phyloP scores from a whole-genome alignment of 78 protist species.

The Dictyostelium capitatum region DNA sequence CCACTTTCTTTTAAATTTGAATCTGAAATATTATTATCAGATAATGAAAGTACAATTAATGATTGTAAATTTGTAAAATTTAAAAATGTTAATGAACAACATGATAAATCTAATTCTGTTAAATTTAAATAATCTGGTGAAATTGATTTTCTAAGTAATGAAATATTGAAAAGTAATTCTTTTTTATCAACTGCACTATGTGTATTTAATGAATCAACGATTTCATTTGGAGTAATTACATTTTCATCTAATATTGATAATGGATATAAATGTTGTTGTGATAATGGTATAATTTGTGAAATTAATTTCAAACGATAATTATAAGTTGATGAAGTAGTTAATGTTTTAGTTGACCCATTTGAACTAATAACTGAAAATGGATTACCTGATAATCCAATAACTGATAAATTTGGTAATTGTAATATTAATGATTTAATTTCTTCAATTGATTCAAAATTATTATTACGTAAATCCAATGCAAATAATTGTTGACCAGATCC shows the following conservation, averaged over 20 bases:
- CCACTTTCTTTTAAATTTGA: conserved; percentile 29
- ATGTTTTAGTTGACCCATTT: background rate
- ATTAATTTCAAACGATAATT: conserved; percentile 49
- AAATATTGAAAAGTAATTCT: conserved; percentile 31
- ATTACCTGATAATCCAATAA: conserved; percentile 59
- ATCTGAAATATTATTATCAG: conserved; percentile 58
- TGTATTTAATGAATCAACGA: background rate
- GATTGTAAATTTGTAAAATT: background rate
- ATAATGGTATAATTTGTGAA: conserved; percentile 11
- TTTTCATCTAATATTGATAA: conserved; percentile 35
- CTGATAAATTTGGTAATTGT: conserved; percentile 10
- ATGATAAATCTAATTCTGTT: conserved; percentile 37
- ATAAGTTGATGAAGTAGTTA: background rate
- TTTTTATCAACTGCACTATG: background rate
- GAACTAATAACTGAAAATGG: background rate
- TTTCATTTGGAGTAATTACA: conserved; percentile 50
- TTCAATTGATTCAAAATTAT: background rate
- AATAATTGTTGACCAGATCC: conserved; percentile 8
- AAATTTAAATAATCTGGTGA: background rate
- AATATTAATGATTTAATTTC: background rate
- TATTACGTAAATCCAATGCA: conserved; percentile 61
- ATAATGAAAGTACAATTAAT: conserved; percentile 32
- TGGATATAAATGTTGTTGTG: conserved; percentile 26
- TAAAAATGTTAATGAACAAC: background rate
- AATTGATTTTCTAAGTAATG: conserved; percentile 7